A percentile compares a stretch with the other conserved stretches of the same genome.
Conservation (phyloP, 345 rosid species). For the Balakata baccata region DNA sequence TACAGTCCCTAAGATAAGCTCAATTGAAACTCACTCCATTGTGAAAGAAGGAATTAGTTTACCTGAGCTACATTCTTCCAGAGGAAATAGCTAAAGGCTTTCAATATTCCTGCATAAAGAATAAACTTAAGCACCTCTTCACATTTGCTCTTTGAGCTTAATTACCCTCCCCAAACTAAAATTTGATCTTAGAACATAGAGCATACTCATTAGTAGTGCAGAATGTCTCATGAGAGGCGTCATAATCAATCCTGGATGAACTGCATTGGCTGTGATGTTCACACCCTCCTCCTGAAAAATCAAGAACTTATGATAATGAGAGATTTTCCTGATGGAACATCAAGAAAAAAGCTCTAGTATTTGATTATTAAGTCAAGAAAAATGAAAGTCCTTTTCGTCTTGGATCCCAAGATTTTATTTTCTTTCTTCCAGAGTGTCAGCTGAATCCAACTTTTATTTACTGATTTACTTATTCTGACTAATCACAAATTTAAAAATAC, state of each 20-base stretch:
- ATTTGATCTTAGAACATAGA: not conserved
- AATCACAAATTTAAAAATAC: slow-evolving; percentile 27
- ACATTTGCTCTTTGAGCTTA: no score
- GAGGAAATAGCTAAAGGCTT: slow-evolving; percentile 50
- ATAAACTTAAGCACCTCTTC: no score
- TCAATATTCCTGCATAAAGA: slow-evolving; percentile 48
- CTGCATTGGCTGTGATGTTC: slow-evolving; percentile 77
- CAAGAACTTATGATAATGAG: not conserved
- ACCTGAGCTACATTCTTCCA: slow-evolving; percentile 97
- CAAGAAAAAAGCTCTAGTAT: not conserved
- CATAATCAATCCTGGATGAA: slow-evolving; percentile 92
- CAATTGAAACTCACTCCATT: no score
- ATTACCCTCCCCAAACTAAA: no score
- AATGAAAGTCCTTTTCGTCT: not conserved
- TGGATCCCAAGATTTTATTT: not conserved
- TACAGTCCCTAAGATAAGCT: no score
- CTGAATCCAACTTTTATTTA: not conserved
- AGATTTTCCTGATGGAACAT: not conserved
- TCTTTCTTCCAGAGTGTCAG: not conserved
- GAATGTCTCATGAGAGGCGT: slow-evolving; percentile 75
- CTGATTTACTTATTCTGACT: not conserved
- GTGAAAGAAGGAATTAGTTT: not conserved
- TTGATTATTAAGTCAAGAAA: not conserved
- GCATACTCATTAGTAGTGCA: slow-evolving; percentile 62
- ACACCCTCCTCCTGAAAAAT: slow-evolving; percentile 62